Evolutionary conservation across 2,329 filamentous ascomycete species (phyloP).

Genomic region (Lasiodiplodia sp.): DNA sequence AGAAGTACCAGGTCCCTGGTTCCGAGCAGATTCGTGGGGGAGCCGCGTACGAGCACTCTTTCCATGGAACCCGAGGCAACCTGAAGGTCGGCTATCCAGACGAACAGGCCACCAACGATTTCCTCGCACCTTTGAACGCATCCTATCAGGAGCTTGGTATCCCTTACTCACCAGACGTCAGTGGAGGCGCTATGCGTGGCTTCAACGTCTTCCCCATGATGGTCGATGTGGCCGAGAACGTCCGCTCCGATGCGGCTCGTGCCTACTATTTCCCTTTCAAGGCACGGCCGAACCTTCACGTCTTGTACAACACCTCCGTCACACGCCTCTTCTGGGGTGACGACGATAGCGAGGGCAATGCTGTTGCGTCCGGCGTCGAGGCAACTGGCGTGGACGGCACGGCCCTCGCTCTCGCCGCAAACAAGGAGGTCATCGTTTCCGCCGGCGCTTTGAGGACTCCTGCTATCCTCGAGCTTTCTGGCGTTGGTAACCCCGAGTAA

Average conservation of each 20-base stretch:
- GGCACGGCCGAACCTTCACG: conserved; percentile 50
- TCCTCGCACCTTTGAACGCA: conserved; percentile 31
- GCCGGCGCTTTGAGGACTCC: conserved; percentile 34
- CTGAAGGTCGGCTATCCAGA: conserved; percentile 34
- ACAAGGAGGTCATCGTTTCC: conserved; percentile 35
- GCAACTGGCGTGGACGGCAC: conserved; percentile 1
- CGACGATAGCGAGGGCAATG: conserved; percentile 32
- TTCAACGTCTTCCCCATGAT: conserved; percentile 53
- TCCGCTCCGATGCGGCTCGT: conserved; percentile 56
- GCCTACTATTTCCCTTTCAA: conserved; percentile 55
- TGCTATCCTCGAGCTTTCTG: conserved; percentile 33
- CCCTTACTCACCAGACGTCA: conserved; percentile 37
- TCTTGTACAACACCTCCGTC: conserved; percentile 53
- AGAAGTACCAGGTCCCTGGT: conserved; percentile 43
- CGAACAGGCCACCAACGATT: conserved; percentile 18
- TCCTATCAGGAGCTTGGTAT: conserved; percentile 38
- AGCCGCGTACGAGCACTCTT: conserved; percentile 35
- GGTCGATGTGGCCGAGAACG: conserved; percentile 45
- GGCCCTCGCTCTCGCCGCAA: background rate
- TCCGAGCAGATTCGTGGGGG: conserved; percentile 38
- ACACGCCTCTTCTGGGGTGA: conserved; percentile 49
- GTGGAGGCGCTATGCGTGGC: conserved; percentile 38
- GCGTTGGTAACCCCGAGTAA: conserved; percentile 33
- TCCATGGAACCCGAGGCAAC: conserved; percentile 37
- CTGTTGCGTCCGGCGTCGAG: conserved; percentile 33